Evolutionary conservation across 2,329 filamentous ascomycete genomes (phyloP).

Genomic region (Myriosclerotinia curreyana): DNA sequence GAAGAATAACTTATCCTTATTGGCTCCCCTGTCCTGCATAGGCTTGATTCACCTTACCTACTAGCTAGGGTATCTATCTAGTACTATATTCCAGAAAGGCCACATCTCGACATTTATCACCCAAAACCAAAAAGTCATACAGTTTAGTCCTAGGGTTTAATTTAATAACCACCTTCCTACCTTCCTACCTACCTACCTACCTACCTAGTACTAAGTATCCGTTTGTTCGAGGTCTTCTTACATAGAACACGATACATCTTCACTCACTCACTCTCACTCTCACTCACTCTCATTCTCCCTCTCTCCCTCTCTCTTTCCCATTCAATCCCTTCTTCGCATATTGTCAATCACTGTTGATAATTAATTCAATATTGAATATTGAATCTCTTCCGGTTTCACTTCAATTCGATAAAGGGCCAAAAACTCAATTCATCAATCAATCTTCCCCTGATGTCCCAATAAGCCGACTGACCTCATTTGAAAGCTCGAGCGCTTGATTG

Average conservation of each 20-base stretch:
- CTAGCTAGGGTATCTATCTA: too few species aligned
- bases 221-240: too few species aligned
- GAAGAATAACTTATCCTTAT: not conserved
- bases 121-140: not conserved
- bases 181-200: too few species aligned
- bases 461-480: constrained; percentile 14
- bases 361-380: constrained; percentile 1
- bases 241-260: not conserved
- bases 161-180: too few species aligned
- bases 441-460: constrained; percentile 16
- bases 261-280: not conserved
- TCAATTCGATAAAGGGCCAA: not conserved
- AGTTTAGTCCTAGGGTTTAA: too few species aligned
- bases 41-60: too few species aligned
- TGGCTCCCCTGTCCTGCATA: not conserved
- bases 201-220: too few species aligned
- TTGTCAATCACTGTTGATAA: not conserved
- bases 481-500: constrained; percentile 17
- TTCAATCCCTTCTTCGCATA: not conserved
- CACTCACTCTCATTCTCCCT: not conserved
- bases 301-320: not conserved
- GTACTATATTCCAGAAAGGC: constrained; percentile 9
- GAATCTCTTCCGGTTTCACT: not conserved
- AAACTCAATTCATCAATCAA: not conserved
- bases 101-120: constrained; percentile 11